Conservation (phyloP, 2,329 filamentous ascomycete genomes). For the Aspergillus brunneoviolaceus region DNA sequence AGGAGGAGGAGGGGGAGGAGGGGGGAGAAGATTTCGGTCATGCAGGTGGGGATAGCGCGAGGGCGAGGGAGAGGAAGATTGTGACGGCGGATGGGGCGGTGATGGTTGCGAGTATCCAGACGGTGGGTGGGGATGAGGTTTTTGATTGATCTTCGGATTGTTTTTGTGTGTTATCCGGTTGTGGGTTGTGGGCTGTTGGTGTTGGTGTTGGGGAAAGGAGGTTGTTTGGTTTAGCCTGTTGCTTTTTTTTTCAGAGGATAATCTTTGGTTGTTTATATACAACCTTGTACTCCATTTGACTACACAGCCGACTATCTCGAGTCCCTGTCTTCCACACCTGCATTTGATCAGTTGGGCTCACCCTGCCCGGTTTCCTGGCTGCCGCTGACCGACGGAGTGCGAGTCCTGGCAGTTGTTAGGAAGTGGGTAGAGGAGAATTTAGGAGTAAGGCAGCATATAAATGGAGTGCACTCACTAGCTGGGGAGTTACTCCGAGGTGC, state of each 20-base stretch:
- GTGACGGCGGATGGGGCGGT: slow-evolving; percentile 30
- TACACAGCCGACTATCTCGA: too few relatives aligned
- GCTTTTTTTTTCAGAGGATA: too few relatives aligned
- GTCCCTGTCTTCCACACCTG: too few relatives aligned
- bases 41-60: background rate
- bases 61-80: slow-evolving; percentile 10
- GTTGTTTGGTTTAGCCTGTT: background rate
- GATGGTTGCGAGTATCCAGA: slow-evolving; percentile 27
- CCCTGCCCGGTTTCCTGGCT: too few relatives aligned
- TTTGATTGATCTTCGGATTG: background rate
- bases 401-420: too few relatives aligned
- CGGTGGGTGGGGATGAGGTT: background rate
- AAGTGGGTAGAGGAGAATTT: too few relatives aligned
- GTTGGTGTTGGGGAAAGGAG: too few relatives aligned
- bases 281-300: background rate
- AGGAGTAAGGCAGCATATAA: too few relatives aligned
- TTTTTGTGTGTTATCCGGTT: background rate
- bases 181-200: background rate
- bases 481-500: too few relatives aligned
- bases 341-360: too few relatives aligned
- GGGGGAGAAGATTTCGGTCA: background rate
- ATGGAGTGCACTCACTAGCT: too few relatives aligned
- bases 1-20: background rate
- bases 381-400: too few relatives aligned
- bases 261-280: background rate